These are phyloP conservation scores for Fusarium lateritium DNA, from an alignment of 2,329 filamentous ascomycete genomes.

Conservation along the genomic window DNA sequence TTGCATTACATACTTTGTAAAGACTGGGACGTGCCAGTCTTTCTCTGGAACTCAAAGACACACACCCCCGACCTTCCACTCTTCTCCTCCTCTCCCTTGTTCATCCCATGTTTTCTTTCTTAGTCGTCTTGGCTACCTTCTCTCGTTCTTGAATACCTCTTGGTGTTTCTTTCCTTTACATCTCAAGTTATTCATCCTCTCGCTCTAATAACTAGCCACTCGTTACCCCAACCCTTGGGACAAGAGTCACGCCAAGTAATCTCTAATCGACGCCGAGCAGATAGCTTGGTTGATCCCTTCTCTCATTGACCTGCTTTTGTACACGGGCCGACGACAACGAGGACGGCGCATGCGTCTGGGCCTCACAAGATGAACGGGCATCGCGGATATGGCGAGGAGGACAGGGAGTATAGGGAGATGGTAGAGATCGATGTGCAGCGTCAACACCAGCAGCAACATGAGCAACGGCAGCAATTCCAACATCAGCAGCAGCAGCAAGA, in stretches of 20 bases:
- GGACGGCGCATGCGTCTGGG: slow-evolving; percentile 38
- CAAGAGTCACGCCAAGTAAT: slow-evolving; percentile 8
- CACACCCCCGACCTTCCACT: slow-evolving; percentile 18
- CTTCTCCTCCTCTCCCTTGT: slow-evolving; percentile 29
- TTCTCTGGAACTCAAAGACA: slow-evolving; percentile 25
- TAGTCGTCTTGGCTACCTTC: slow-evolving; percentile 13
- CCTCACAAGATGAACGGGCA: slow-evolving; percentile 50
- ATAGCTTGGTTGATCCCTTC: neutral
- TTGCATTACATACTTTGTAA: slow-evolving; percentile 23
- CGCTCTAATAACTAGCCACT: slow-evolving; percentile 27
- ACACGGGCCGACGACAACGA: slow-evolving; percentile 1
- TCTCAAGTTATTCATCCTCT: slow-evolving; percentile 11
- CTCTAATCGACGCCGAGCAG: slow-evolving; percentile 9
- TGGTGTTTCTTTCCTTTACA: slow-evolving; percentile 20
- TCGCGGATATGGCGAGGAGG: slow-evolving; percentile 41
- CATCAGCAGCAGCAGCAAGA: slow-evolving; percentile 35
- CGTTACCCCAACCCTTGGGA: slow-evolving; percentile 20
- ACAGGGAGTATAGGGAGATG: slow-evolving; percentile 54
- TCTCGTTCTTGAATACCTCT: slow-evolving; percentile 36
- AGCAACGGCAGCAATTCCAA: slow-evolving; percentile 39
- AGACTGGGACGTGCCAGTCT: slow-evolving; percentile 40
- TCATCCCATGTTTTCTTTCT: slow-evolving; percentile 14
- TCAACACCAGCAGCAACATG: slow-evolving; percentile 48
- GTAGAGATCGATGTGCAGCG: slow-evolving; percentile 54
- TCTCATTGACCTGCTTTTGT: slow-evolving; percentile 9